Conservation (phyloP, 1,139 yeast species). For the Saccharomyces hybrid region DNA sequence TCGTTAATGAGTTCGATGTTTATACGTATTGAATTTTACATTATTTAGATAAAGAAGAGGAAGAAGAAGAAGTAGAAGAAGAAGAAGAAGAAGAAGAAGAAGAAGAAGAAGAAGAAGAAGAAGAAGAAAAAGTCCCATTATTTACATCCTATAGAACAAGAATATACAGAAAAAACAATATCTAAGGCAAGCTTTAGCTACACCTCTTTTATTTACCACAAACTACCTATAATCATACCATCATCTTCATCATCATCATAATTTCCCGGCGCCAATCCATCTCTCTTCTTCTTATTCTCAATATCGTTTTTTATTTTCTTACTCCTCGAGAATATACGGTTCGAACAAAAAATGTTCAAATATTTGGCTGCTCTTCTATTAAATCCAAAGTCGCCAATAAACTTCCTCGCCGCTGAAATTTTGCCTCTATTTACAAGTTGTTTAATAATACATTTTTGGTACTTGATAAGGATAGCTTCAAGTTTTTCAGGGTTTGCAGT, state of each 20-base stretch:
- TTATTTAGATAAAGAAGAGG: neutral
- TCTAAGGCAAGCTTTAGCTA: neutral
- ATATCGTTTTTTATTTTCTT: constrained; percentile 9
- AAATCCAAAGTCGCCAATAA: neutral
- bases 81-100: no score
- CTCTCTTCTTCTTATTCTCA: constrained; percentile 9
- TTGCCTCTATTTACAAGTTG: neutral
- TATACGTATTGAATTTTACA: constrained; percentile 4
- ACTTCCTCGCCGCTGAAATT: neutral
- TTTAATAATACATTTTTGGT: neutral
- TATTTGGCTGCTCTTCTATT: neutral
- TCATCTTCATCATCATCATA: constrained; percentile 36
- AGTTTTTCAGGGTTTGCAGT: neutral
- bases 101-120: neutral
- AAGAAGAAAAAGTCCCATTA: neutral
- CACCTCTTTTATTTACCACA: constrained; percentile 17
- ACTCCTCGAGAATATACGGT: neutral
- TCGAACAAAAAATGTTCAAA: neutral
- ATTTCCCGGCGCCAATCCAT: constrained; percentile 17
- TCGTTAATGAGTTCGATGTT: constrained; percentile 53
- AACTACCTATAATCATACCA: constrained; percentile 31
- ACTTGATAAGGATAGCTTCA: neutral
- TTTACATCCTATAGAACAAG: constrained; percentile 2
- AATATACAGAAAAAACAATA: neutral
- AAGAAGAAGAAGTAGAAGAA: no score